Evolutionary conservation across 768 basidiomycete genomes (phyloP), one percentile per base, ranked within the genome.

Genomic region (Rhodotorula taiwanensis): DNA sequence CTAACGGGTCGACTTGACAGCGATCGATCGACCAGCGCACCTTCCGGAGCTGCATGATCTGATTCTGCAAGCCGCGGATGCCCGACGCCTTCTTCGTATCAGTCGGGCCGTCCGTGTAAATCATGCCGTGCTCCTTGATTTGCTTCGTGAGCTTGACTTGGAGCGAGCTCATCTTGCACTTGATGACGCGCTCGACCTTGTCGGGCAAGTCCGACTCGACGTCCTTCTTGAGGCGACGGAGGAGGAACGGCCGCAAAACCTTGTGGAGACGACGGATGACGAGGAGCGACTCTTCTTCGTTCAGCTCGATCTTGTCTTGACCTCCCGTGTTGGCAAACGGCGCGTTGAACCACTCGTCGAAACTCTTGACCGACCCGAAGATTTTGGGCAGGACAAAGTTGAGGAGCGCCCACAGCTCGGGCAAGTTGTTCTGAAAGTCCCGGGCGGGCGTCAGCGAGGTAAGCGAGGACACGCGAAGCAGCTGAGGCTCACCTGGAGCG

Each of bases 291-390:
- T 99, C 95, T 87, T 98, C 95, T 87, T 99, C 95, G 78, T 94
- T 95, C 79, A 98, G 76, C 80, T 95, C 92, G 74, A 98, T 94
- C 83, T 94, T 95, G 78, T 99, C 95, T 14, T 88, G 87, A 0
- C 89, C 88, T 34, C 94, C 94, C n/a, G 92, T 90, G 76, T 90
- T 97, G 63, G 95, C 94, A 70, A 99, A 99, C 0, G 95, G 95
- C 3, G 94, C 95, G 79, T 97, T 98, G 82, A 98, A 99, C 95
- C 95, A 99, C 74, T 98, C 95, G 72, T 98, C 95, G 75, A 99
- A 98, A 27, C 92, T 94, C 76, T 97, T 94, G 64, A 95, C 92
- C 1, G 94, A 98, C 79, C 97, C 98, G 82, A 99, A 98, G 74
- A 98, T 84, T 84, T 73, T 93, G 87, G 95, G 95, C 14, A 99